phyloP scores from a whole-genome alignment of 1,284 basidiomycete genomes.

The Ceratobasidium theobromae region DNA sequence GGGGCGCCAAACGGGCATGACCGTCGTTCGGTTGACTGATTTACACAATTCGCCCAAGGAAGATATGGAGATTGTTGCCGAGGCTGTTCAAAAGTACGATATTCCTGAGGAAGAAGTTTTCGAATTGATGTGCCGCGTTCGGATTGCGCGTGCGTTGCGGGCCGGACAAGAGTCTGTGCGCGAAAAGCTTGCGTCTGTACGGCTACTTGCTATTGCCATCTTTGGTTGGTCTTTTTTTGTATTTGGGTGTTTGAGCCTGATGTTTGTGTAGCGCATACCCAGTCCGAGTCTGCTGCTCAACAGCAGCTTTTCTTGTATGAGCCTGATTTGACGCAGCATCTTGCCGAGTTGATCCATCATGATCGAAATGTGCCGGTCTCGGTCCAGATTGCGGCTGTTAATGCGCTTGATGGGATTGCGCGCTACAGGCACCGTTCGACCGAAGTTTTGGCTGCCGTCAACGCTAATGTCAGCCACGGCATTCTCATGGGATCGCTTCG shows the following conservation, averaged over 20 bases:
- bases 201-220: constrained; percentile 86
- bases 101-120: constrained; percentile 86
- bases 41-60: constrained; percentile 59
- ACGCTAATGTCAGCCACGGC: constrained; percentile 96
- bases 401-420: constrained; percentile 86
- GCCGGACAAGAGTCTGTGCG: constrained; percentile 62
- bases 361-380: constrained; percentile 66
- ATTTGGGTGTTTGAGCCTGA: background rate
- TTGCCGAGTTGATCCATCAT: constrained; percentile 87
- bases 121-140: constrained; percentile 85
- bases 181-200: constrained; percentile 77
- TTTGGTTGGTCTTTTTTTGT: constrained; percentile 51
- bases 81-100: constrained; percentile 67
- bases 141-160: constrained; percentile 70
- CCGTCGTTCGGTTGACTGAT: constrained; percentile 60
- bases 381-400: constrained; percentile 81
- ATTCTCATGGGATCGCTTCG: constrained; percentile 86
- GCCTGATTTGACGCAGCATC: constrained; percentile 82
- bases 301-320: constrained; percentile 91
- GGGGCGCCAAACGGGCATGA: constrained; percentile 49
- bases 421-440: constrained; percentile 80
- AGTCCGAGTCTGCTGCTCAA: constrained; percentile 74
- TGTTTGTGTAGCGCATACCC: constrained; percentile 61
- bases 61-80: constrained; percentile 73
- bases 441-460: constrained; percentile 88